Conservation (phyloP, 768 basidiomycete species). For the Psilocybe tampanensis region DNA sequence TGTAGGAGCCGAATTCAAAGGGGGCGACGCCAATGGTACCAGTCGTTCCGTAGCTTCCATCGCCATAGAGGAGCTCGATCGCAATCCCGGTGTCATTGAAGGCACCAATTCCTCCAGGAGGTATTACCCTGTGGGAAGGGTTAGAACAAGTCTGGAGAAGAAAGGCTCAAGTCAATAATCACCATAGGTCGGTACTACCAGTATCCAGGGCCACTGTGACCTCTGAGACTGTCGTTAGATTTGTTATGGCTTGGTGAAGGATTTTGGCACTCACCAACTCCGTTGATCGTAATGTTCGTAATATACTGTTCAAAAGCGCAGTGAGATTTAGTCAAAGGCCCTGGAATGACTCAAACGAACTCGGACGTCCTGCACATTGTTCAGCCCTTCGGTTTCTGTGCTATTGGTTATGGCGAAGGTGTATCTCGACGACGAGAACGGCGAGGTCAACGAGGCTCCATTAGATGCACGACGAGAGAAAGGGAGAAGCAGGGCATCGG, state of each 20-base stretch:
- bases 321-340: neutral
- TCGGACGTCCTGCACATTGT: constrained; percentile 17
- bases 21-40: constrained; percentile 35
- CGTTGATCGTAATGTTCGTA: constrained; percentile 33
- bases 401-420: neutral
- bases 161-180: neutral
- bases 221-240: constrained; percentile 12
- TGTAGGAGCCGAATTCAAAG: constrained; percentile 33
- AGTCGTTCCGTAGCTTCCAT: constrained; percentile 34
- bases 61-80: constrained; percentile 32
- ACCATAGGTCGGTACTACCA: constrained; percentile 42
- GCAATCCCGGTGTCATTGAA: constrained; percentile 35
- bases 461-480: neutral
- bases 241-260: neutral
- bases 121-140: constrained; percentile 30
- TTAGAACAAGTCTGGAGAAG: neutral
- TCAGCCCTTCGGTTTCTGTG: constrained; percentile 11
- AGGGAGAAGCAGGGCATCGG: constrained; percentile 2
- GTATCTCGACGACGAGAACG: neutral
- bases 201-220: constrained; percentile 39
- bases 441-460: constrained; percentile 1
- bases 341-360: constrained; percentile 1
- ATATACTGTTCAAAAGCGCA: constrained; percentile 25
- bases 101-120: constrained; percentile 31
- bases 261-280: constrained; percentile 7